phyloP scores from a whole-genome alignment of 805 yeast species.

The Candida anglica region DNA sequence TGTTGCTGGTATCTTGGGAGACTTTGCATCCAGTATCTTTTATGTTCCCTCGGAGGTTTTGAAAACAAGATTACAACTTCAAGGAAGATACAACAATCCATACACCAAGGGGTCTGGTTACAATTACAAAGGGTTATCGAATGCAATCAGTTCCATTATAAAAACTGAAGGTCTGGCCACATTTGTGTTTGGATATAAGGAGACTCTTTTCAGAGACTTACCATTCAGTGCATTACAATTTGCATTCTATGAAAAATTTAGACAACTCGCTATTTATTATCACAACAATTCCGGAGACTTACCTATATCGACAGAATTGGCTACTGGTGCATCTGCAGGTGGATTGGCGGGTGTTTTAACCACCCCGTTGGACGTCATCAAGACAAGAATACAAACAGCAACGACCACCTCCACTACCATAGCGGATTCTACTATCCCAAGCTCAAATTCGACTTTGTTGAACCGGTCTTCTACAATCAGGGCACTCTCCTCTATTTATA shows the following conservation, averaged over 20 bases:
- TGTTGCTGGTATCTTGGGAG: conserved; percentile 90
- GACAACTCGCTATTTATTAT: conserved; percentile 52
- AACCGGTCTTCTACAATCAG: conserved; percentile 20
- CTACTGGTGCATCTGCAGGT: conserved; percentile 95
- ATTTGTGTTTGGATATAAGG: conserved; percentile 87
- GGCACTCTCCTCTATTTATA: conserved; percentile 46
- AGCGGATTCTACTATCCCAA: conserved; percentile 2
- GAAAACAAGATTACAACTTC: conserved; percentile 89
- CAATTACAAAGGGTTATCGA: conserved; percentile 69
- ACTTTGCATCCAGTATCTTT: conserved; percentile 78
- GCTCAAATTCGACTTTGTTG: conserved; percentile 11
- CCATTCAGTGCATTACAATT: conserved; percentile 96
- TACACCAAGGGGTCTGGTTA: conserved; percentile 72
- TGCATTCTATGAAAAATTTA: conserved; percentile 87
- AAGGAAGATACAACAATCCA: conserved; percentile 81
- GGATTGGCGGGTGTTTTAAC: conserved; percentile 87
- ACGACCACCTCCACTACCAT: conserved; percentile 22
- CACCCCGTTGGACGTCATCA: conserved; percentile 88
- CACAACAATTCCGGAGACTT: conserved; percentile 37
- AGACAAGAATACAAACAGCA: conserved; percentile 91
- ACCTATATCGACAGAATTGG: conserved; percentile 58
- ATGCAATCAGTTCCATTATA: conserved; percentile 66
- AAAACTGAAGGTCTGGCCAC: conserved; percentile 71
- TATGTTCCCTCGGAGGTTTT: conserved; percentile 96
- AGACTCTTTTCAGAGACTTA: conserved; percentile 85